phyloP scores from a whole-genome alignment of 805 yeast genomes.

The Aciculoconidium aculeatum region DNA sequence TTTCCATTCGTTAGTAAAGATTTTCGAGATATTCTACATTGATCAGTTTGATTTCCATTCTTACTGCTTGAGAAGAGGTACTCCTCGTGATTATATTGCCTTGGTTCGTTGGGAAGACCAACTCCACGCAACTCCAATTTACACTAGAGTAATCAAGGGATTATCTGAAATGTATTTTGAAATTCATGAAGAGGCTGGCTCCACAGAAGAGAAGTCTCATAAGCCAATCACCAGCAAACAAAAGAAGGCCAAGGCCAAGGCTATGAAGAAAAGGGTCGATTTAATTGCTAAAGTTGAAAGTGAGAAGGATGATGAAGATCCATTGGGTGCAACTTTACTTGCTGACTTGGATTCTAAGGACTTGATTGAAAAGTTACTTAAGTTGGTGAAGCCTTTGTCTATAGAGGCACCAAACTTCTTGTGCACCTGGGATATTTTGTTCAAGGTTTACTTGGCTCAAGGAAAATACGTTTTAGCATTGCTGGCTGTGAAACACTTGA shows the following conservation, averaged over 20 bases:
- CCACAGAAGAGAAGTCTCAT: constrained; percentile 15
- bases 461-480: constrained; percentile 42
- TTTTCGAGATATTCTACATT: constrained; percentile 63
- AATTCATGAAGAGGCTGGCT: constrained; percentile 20
- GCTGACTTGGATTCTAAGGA: constrained; percentile 22
- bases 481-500: constrained; percentile 41
- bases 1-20: constrained; percentile 56
- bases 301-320: constrained; percentile 49
- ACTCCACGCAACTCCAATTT: constrained; percentile 64
- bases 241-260: constrained; percentile 50
- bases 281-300: constrained; percentile 43
- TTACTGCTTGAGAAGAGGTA: constrained; percentile 85
- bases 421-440: constrained; percentile 40
- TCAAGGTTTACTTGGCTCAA: constrained; percentile 33
- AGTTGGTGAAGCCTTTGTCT: constrained; percentile 34
- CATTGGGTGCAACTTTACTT: constrained; percentile 47
- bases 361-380: constrained; percentile 41
- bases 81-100: constrained; percentile 75
- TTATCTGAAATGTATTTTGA: constrained; percentile 53
- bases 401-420: constrained; percentile 36
- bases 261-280: constrained; percentile 47
- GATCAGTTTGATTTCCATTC: constrained; percentile 96
- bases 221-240: constrained; percentile 39
- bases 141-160: constrained; percentile 63
- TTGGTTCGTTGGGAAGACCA: constrained; percentile 80